These are phyloP conservation scores for Colletotrichum musae DNA, from an alignment of 2,329 filamentous ascomycete genomes.

Conservation along the genomic window DNA sequence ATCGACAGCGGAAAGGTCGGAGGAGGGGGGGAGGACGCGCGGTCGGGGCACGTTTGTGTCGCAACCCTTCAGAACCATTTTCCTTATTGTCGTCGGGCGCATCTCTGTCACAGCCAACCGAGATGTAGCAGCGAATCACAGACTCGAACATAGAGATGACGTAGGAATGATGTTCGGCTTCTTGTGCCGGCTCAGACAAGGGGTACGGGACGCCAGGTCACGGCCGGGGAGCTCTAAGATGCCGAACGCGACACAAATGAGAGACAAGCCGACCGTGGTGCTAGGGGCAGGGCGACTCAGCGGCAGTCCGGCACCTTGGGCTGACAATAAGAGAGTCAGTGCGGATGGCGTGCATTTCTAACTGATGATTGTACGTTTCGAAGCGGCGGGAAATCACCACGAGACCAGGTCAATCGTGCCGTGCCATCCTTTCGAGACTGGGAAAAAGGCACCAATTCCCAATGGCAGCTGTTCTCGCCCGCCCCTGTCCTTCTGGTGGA, in stretches of 20 bases:
- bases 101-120: conserved; percentile 26
- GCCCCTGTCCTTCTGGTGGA: conserved; percentile 26
- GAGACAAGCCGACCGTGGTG: neutral
- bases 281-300: neutral
- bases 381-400: neutral
- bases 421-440: neutral
- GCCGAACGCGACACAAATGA: conserved; percentile 15
- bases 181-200: conserved; percentile 30
- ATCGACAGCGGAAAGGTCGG: neutral
- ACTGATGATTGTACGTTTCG: conserved; percentile 2
- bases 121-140: conserved; percentile 22
- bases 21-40: conserved; percentile 9
- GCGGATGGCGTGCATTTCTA: neutral
- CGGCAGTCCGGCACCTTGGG: conserved; percentile 35
- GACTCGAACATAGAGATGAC: conserved; percentile 20
- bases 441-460: conserved; percentile 1
- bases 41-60: conserved; percentile 4
- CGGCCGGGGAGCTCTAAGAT: conserved; percentile 21
- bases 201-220: conserved; percentile 21
- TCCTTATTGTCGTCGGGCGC: conserved; percentile 15
- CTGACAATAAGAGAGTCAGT: conserved; percentile 7
- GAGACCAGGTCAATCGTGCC: conserved; percentile 18
- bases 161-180: conserved; percentile 34
- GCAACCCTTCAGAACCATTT: neutral
- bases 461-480: conserved; percentile 1